These are phyloP conservation scores for Epichloe sylvatica DNA, from an alignment of 2,329 filamentous ascomycete genomes.

Conservation along the genomic window DNA sequence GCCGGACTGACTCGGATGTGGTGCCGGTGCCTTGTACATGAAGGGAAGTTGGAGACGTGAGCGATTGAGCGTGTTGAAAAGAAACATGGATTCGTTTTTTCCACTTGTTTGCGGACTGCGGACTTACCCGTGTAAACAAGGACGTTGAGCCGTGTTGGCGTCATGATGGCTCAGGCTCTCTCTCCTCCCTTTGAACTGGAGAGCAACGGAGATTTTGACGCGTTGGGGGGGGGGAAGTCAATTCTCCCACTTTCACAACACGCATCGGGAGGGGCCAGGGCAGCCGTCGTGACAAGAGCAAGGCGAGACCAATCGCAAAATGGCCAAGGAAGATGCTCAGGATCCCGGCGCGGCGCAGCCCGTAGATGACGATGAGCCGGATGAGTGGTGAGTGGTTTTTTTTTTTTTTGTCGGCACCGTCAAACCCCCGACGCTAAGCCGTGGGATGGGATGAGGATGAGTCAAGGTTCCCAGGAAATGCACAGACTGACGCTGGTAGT, in stretches of 20 bases:
- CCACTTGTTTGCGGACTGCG: constrained; percentile 5
- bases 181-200: no score
- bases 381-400: constrained; percentile 63
- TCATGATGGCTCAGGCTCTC: constrained; percentile 32
- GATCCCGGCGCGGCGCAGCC: constrained; percentile 22
- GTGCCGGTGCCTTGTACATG: constrained; percentile 60
- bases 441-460: not conserved
- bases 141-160: constrained; percentile 65
- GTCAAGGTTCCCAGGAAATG: no score
- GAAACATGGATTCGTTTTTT: not conserved
- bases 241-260: constrained; percentile 3
- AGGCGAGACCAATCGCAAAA: constrained; percentile 4
- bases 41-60: constrained; percentile 3
- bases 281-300: not conserved
- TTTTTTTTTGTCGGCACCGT: not conserved
- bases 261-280: not conserved
- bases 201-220: no score
- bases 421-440: constrained; percentile 15
- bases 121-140: constrained; percentile 74
- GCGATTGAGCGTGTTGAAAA: not conserved
- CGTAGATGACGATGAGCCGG: constrained; percentile 59
- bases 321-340: constrained; percentile 41
- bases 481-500: constrained; percentile 4
- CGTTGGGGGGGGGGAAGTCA: no score
- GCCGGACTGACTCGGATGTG: constrained; percentile 75